A percentile compares a stretch with the other conserved stretches of the same genome.
phyloP scores from a whole-genome alignment of 495 filamentous ascomycete genomes.

The Tuber microsphaerosporum region DNA sequence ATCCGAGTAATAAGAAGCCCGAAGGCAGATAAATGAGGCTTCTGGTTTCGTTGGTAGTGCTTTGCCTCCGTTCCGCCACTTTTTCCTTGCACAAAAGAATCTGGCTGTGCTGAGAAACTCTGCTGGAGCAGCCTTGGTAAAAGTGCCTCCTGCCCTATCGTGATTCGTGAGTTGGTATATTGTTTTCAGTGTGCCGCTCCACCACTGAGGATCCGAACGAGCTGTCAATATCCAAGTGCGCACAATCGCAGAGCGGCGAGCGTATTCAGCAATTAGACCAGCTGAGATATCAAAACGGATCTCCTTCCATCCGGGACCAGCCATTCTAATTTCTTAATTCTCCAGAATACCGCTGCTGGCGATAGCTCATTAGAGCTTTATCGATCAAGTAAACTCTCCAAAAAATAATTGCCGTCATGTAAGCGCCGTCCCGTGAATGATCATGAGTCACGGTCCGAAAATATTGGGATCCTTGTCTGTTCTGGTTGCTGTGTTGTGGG shows the following conservation, averaged over 20 bases:
- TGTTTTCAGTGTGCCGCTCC: not conserved
- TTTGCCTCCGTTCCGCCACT: not conserved
- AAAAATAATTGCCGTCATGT: not conserved
- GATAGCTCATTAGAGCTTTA: not conserved
- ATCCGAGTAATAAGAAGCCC: not conserved
- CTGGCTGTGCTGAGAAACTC: not conserved
- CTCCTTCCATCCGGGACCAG: not conserved
- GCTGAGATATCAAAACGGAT: not conserved
- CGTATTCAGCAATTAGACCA: not conserved
- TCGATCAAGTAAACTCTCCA: not conserved
- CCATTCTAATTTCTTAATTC: not conserved
- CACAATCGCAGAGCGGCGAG: not conserved
- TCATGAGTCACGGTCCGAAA: constrained; percentile 5
- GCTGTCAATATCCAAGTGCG: not conserved
- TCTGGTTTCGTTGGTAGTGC: not conserved
- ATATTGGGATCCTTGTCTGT: not conserved
- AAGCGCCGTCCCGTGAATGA: not conserved
- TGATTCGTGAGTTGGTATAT: not conserved
- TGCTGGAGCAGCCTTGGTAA: not conserved
- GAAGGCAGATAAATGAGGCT: not conserved
- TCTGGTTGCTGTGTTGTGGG: not conserved
- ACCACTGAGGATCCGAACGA: not conserved
- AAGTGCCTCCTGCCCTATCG: not conserved
- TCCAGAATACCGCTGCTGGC: not conserved
- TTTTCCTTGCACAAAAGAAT: not conserved